Percentiles rank a stretch among this genome's conserved stretches.
Conservation (phyloP, 768 basidiomycete species). For the Phaeolepiota aurea region DNA sequence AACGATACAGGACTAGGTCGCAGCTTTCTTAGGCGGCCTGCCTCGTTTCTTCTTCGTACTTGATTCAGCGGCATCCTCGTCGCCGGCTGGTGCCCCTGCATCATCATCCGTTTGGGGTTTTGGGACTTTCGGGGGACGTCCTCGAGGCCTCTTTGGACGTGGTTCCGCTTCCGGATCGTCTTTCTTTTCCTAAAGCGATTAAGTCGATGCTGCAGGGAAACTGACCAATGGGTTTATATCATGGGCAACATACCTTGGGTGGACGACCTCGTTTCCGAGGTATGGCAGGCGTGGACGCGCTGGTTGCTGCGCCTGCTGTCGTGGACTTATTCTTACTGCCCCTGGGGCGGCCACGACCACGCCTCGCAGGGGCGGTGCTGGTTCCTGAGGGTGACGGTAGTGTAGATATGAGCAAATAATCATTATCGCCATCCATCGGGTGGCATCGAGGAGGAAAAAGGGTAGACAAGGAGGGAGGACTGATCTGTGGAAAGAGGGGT, state of each 20-base stretch:
- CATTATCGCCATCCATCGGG: constrained; percentile 14
- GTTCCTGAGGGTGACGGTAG: constrained; percentile 26
- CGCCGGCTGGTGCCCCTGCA: constrained; percentile 15
- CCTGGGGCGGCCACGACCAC: constrained; percentile 83
- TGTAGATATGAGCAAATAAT: constrained; percentile 11
- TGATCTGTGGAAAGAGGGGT: constrained; percentile 6
- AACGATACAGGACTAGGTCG: constrained; percentile 16
- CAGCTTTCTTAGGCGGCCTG: constrained; percentile 53
- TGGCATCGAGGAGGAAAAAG: constrained; percentile 28
- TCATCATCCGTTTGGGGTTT: constrained; percentile 36
- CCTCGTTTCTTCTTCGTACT: constrained; percentile 63
- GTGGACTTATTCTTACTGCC: constrained; percentile 66
- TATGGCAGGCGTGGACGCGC: constrained; percentile 23
- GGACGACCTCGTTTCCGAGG: constrained; percentile 60
- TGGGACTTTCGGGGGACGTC: constrained; percentile 65
- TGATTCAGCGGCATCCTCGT: constrained; percentile 36
- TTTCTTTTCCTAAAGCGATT: constrained; percentile 28
- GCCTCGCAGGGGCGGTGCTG: constrained; percentile 46
- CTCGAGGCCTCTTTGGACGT: constrained; percentile 58
- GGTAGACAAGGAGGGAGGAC: not conserved
- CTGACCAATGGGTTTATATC: not conserved
- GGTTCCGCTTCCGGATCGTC: constrained; percentile 40
- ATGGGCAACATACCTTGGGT: constrained; percentile 41
- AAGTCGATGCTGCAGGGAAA: not conserved
- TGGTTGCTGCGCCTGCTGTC: constrained; percentile 20